Conservation (phyloP, 1,284 basidiomycete species). For the Tylopilus sp. region DNA sequence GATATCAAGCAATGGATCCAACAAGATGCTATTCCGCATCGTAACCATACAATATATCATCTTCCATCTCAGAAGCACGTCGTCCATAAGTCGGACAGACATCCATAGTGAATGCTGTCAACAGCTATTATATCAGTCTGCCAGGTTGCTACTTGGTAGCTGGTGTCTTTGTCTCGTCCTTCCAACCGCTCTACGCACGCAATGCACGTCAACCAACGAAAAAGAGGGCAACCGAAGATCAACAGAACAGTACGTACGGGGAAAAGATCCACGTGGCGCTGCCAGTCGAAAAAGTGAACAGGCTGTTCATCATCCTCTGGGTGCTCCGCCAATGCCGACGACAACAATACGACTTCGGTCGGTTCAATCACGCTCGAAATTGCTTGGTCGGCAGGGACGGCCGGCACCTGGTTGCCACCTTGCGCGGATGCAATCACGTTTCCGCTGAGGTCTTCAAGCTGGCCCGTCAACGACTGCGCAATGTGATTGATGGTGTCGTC, state of each 20-base stretch:
- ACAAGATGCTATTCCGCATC: too few relatives aligned
- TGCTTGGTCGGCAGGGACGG: conserved; percentile 9
- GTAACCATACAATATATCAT: not conserved
- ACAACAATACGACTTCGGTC: conserved; percentile 29
- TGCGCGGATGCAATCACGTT: conserved; percentile 30
- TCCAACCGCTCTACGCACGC: conserved; percentile 16
- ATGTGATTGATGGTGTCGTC: conserved; percentile 22
- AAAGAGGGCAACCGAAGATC: not conserved
- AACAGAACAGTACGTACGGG: conserved; percentile 21
- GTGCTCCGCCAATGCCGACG: conserved; percentile 34
- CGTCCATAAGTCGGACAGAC: not conserved
- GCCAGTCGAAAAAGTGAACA: conserved; percentile 33
- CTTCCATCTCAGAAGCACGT: not conserved
- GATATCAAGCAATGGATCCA: too few relatives aligned
- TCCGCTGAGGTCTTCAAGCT: conserved; percentile 27
- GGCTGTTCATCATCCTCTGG: conserved; percentile 23
- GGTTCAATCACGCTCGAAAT: conserved; percentile 24
- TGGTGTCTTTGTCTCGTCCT: not conserved
- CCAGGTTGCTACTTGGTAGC: not conserved
- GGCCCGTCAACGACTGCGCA: conserved; percentile 19
- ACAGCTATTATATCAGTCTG: too few relatives aligned
- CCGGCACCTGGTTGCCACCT: conserved; percentile 5
- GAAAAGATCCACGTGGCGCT: conserved; percentile 28
- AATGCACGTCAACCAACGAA: not conserved
- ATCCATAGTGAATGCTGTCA: not conserved